These are phyloP conservation scores for Dactylonectria estremocensis DNA, from an alignment of 2,329 filamentous ascomycete genomes.

Conservation along the genomic window DNA sequence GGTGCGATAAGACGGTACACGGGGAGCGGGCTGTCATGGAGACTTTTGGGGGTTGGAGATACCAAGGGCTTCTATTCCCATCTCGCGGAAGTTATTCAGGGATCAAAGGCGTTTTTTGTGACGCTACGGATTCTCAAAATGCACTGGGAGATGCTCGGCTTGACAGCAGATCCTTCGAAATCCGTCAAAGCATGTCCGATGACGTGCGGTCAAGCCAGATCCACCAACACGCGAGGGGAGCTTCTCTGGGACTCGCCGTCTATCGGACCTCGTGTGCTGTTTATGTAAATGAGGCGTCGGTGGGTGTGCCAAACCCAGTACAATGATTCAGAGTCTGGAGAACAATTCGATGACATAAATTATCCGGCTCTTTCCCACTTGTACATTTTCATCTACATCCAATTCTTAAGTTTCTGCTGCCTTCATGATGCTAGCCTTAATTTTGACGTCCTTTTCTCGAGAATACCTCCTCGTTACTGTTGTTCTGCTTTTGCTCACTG, in stretches of 20 bases:
- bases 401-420: constrained; percentile 15
- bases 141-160: constrained; percentile 20
- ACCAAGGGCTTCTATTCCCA: constrained; percentile 37
- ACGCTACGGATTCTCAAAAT: constrained; percentile 11
- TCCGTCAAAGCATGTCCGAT: constrained; percentile 27
- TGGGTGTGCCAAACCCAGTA: constrained; percentile 44
- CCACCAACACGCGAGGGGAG: constrained; percentile 24
- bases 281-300: constrained; percentile 25
- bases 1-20: constrained; percentile 37
- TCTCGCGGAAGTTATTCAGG: constrained; percentile 22
- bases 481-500: constrained; percentile 34
- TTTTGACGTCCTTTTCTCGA: constrained; percentile 35
- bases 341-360: constrained; percentile 44
- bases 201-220: constrained; percentile 25
- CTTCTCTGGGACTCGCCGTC: constrained; percentile 13
- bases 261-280: constrained; percentile 15
- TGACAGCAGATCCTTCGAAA: constrained; percentile 27
- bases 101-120: constrained; percentile 31
- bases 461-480: constrained; percentile 38
- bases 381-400: constrained; percentile 32
- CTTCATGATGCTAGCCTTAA: constrained; percentile 37
- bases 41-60: constrained; percentile 35
- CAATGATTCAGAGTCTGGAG: constrained; percentile 47
- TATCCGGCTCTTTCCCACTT: constrained; percentile 38
- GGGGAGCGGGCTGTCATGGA: constrained; percentile 19